Evolutionary conservation across 2,329 filamentous ascomycete genomes (phyloP).

Genomic region (Lecanosticta acicola): DNA sequence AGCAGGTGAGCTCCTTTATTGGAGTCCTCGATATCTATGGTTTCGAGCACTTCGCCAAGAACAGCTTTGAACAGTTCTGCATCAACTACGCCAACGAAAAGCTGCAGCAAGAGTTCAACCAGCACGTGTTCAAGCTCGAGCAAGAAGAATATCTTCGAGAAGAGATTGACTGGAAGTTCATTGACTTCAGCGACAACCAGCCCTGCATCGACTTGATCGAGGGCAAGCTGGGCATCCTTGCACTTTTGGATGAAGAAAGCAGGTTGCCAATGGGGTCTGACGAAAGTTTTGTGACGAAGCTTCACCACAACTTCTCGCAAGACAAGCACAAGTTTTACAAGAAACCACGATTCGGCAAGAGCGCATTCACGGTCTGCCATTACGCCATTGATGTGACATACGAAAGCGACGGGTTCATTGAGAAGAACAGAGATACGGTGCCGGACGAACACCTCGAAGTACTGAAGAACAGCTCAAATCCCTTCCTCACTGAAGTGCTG

Average conservation of each 20-base stretch:
- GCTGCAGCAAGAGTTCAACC: constrained; percentile 97
- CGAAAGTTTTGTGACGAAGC: constrained; percentile 91
- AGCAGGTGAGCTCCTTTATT: constrained; percentile 81
- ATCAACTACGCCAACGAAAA: constrained; percentile 99
- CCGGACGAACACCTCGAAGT: constrained; percentile 98
- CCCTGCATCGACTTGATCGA: constrained; percentile 98
- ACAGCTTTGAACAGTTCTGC: constrained; percentile 99
- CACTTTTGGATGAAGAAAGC: constrained; percentile 91
- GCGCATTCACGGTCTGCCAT: constrained; percentile 94
- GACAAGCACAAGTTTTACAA: constrained; percentile 98
- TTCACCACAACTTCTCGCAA: constrained; percentile 84
- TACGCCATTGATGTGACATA: constrained; percentile 98
- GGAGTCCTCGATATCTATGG: constrained; percentile 99
- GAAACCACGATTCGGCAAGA: constrained; percentile 96
- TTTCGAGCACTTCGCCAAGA: constrained; percentile 98
- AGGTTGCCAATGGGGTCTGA: constrained; percentile 95
- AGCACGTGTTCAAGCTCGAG: constrained; percentile 97
- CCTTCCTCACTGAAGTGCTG: constrained; percentile 77
- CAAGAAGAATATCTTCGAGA: constrained; percentile 96
- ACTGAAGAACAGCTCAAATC: constrained; percentile 74
- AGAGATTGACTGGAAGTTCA: constrained; percentile 98
- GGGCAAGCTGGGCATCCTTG: constrained; percentile 88
- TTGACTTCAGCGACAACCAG: constrained; percentile 98
- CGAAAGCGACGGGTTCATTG: constrained; percentile 97
- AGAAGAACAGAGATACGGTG: constrained; percentile 98